These are phyloP conservation scores for Fistulifera solaris DNA, from an alignment of 108 stramenopile genomes.

Conservation along the genomic window DNA sequence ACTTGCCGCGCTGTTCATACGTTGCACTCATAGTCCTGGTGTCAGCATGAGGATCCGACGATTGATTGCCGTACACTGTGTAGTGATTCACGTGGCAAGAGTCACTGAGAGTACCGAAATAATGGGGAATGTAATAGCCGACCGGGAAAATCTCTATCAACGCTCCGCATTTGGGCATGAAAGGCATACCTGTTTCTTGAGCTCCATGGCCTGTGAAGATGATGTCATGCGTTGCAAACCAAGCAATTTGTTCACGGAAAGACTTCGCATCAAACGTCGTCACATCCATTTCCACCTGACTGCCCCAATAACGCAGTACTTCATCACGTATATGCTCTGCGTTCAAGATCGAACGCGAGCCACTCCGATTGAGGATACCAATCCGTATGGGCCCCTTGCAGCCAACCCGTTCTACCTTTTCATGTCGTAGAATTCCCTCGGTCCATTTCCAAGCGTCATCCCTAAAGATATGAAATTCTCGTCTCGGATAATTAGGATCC, in stretches of 20 bases:
- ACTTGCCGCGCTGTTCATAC: too few relatives aligned
- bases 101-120: constrained; percentile 25
- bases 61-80: too few relatives aligned
- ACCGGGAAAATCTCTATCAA: constrained; percentile 28
- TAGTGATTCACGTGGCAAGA: background rate
- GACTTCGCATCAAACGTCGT: constrained; percentile 23
- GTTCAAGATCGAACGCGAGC: background rate
- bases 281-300: constrained; percentile 1
- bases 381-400: background rate
- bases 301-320: background rate
- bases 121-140: constrained; percentile 21
- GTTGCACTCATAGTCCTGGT: too few relatives aligned
- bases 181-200: constrained; percentile 29
- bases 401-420: background rate
- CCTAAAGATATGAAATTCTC: too few relatives aligned
- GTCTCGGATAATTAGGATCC: too few relatives aligned
- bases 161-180: constrained; percentile 22
- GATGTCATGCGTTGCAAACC: constrained; percentile 19
- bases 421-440: background rate
- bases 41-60: too few relatives aligned
- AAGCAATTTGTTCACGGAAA: constrained; percentile 22
- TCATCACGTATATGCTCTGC: background rate
- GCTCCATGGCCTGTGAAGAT: constrained; percentile 37
- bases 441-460: too few relatives aligned
- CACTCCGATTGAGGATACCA: background rate